Evolutionary conservation across 768 basidiomycete species (phyloP), one percentile per base, ranked within the genome.

Genomic region (Antrodiella citrinella): DNA sequence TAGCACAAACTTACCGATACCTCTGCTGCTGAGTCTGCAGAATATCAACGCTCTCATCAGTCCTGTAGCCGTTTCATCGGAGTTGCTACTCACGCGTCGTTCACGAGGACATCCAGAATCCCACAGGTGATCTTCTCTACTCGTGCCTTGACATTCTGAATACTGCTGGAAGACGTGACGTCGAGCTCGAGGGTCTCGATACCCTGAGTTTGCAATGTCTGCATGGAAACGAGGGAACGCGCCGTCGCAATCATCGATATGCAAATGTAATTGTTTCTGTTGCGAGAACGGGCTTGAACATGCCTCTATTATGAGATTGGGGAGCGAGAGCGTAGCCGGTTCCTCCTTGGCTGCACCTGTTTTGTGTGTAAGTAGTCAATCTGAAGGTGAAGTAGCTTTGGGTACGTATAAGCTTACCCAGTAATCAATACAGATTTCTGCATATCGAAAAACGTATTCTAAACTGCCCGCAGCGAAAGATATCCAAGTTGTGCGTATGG

Each of bases 61-160:
- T n/a, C n/a, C n/a, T n/a, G n/a, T n/a, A n/a, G n/a, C n/a, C n/a
- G n/a, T n/a, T n/a, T n/a, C n/a, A n/a, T n/a, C n/a, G n/a, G n/a
- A n/a, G n/a, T n/a, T 15, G 25, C n/a, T n/a, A 46, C 45, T 24
- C 45, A 46, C 45, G 45, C 45, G 25, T 46, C 24, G 25, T 46
- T 46, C 25, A 46, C 45, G 9, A 46, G 45, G 11, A 46, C 22
- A 22, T 46, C 45, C 15, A 46, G 23, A 4, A 11, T 19, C 25
- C 45, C 45, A 22, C 45, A 11, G 13, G 45, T 46, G 5, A 12
- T 18, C 45, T 46, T 22, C 10, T 12, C 9, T 4, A 46, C 18
- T n/a, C 12, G 19, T 10, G n/a, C 45, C 9, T 25, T 19, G 10
- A 26, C 12, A 15, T 24, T 9, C n/a, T 15, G 19, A n/a, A 46